These are phyloP conservation scores for Ascocoryne sarcoides DNA, from an alignment of 2,329 filamentous ascomycete species.

Conservation along the genomic window DNA sequence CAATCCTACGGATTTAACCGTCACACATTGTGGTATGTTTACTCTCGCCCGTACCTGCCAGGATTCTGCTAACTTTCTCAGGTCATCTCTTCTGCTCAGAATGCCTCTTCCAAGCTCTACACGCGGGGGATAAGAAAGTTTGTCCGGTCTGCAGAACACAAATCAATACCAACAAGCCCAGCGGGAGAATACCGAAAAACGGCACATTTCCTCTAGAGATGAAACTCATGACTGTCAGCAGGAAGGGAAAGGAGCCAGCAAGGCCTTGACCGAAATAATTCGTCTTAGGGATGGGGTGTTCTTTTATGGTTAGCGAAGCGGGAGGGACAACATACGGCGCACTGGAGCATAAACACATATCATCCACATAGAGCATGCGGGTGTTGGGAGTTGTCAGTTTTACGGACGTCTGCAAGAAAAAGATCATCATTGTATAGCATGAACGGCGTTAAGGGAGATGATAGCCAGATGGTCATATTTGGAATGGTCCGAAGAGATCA, in stretches of 20 bases:
- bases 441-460: not conserved
- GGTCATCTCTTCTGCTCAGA: conserved; percentile 57
- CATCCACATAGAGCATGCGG: not conserved
- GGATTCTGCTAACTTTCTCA: conserved; percentile 26
- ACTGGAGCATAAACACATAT: not conserved
- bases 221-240: conserved; percentile 50
- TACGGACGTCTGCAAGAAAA: too few relatives aligned
- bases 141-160: conserved; percentile 58
- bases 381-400: too few relatives aligned
- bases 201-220: conserved; percentile 51
- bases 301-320: not conserved
- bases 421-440: conserved; percentile 9
- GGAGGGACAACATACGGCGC: not conserved
- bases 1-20: conserved; percentile 45
- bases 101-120: conserved; percentile 52
- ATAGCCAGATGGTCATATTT: too few relatives aligned
- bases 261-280: not conserved
- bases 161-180: conserved; percentile 38
- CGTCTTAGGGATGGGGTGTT: not conserved
- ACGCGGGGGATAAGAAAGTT: conserved; percentile 46
- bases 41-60: not conserved
- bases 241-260: conserved; percentile 39
- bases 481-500: too few relatives aligned
- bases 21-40: conserved; percentile 57
- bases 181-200: conserved; percentile 31